Evolutionary conservation across 2,329 filamentous ascomycete genomes (phyloP).

Genomic region (Harringtonia lauricola): DNA sequence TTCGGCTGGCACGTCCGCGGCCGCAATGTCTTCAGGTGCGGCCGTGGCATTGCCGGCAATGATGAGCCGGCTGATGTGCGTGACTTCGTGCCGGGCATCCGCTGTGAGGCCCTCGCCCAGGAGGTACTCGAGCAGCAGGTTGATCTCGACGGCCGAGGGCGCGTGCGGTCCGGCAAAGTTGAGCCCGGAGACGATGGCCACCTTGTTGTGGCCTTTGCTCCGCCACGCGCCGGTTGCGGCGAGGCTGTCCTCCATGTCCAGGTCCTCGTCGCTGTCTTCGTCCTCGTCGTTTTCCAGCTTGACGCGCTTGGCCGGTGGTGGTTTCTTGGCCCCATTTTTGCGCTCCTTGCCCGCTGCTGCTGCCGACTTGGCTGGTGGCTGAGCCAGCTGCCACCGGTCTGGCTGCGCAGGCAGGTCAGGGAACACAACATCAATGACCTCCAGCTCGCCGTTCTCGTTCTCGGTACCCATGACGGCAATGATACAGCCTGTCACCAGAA

Average conservation of each 20-base stretch:
- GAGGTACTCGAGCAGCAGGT: constrained; percentile 75
- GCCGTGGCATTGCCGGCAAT: constrained; percentile 83
- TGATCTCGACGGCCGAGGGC: constrained; percentile 63
- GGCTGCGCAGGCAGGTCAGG: constrained; percentile 79
- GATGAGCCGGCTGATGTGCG: constrained; percentile 71
- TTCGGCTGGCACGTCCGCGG: constrained; percentile 7
- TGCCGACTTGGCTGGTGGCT: constrained; percentile 20
- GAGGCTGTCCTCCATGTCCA: constrained; percentile 50
- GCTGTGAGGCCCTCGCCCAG: constrained; percentile 67
- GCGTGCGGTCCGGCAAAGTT: constrained; percentile 65
- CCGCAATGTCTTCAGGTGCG: constrained; percentile 23
- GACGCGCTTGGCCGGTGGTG: constrained; percentile 11
- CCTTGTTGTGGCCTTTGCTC: constrained; percentile 32
- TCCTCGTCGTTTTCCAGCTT: constrained; percentile 30
- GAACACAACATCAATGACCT: constrained; percentile 81
- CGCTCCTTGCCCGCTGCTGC: constrained; percentile 17
- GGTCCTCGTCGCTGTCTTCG: constrained; percentile 26
- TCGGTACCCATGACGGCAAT: constrained; percentile 93
- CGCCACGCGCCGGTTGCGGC: constrained; percentile 12
- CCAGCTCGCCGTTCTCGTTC: constrained; percentile 82
- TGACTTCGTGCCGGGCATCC: constrained; percentile 44
- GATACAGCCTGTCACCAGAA: constrained; percentile 86
- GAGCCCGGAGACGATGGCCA: constrained; percentile 84
- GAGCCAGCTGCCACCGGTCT: constrained; percentile 62
- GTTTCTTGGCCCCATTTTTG: no score